These are phyloP conservation scores for Anaeromyces robustus DNA, from an alignment of 192 early-diverging fungal species.

Conservation along the genomic window DNA sequence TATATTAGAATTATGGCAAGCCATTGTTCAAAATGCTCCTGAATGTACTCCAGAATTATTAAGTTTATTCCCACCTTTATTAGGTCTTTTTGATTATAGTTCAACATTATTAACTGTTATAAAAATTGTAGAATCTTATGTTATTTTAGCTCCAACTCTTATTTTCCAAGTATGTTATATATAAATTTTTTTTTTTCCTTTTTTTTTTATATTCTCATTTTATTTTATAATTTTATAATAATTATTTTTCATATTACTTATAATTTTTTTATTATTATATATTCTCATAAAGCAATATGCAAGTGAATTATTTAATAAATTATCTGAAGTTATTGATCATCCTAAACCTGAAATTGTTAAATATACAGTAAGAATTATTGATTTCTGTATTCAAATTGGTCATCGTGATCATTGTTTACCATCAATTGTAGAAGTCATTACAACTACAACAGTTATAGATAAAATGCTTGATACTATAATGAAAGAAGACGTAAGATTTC, in stretches of 20 bases:
- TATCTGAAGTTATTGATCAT: constrained; percentile 31
- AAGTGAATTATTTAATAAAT: constrained; percentile 13
- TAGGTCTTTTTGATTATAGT: constrained; percentile 52
- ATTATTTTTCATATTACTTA: not conserved
- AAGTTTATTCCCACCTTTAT: constrained; percentile 38
- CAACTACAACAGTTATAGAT: constrained; percentile 32
- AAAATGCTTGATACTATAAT: constrained; percentile 36
- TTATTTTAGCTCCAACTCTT: constrained; percentile 40
- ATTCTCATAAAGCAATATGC: constrained; percentile 17
- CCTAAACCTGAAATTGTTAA: constrained; percentile 39
- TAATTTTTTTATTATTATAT: too few relatives aligned
- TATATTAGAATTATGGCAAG: constrained; percentile 76
- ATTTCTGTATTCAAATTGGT: constrained; percentile 28
- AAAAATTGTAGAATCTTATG: constrained; percentile 72
- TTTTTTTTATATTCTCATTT: not conserved
- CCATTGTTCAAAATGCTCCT: constrained; percentile 54
- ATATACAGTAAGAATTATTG: constrained; percentile 41
- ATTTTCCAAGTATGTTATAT: constrained; percentile 29
- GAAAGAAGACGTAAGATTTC: constrained; percentile 23
- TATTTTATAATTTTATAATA: not conserved
- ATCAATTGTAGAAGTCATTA: constrained; percentile 26
- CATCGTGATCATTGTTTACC: constrained; percentile 14
- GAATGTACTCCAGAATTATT: constrained; percentile 29
- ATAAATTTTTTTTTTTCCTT: constrained; percentile 1
- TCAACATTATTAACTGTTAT: constrained; percentile 54